A percentile compares a stretch with the other conserved stretches of the same genome.
These are phyloP conservation scores for Hyaloscypha variabilis DNA, from an alignment of 495 filamentous ascomycete species.

Conservation along the genomic window DNA sequence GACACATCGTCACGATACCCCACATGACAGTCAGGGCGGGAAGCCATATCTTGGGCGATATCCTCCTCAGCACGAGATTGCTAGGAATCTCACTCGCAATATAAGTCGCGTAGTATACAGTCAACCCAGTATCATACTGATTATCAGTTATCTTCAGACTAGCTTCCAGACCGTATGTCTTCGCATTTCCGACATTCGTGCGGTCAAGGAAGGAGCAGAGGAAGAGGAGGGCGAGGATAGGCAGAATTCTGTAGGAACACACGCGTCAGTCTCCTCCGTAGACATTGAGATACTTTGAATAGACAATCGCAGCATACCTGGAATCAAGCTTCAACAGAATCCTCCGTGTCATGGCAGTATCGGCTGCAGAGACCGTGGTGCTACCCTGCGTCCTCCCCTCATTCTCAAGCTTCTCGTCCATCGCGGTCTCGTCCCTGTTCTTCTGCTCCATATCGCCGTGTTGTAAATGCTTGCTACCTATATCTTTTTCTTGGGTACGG, in stretches of 20 bases:
- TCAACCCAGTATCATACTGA: slow-evolving; percentile 66
- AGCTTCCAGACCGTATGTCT: slow-evolving; percentile 68
- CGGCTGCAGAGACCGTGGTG: slow-evolving; percentile 5
- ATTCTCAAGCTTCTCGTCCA: slow-evolving; percentile 20
- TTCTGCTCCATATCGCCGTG: neutral
- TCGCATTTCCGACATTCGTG: slow-evolving; percentile 86
- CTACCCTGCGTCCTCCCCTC: neutral
- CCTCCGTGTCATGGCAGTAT: slow-evolving; percentile 37
- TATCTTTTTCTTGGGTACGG: no score
- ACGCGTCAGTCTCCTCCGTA: neutral
- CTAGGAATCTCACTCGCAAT: slow-evolving; percentile 58
- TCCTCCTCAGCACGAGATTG: slow-evolving; percentile 66
- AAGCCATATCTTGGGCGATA: slow-evolving; percentile 64
- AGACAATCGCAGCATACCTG: slow-evolving; percentile 39
- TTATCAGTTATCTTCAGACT: slow-evolving; percentile 64
- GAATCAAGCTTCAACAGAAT: slow-evolving; percentile 58
- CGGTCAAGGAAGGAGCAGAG: slow-evolving; percentile 84
- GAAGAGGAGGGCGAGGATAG: slow-evolving; percentile 68
- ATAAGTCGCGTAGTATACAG: slow-evolving; percentile 60
- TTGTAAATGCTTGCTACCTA: no score
- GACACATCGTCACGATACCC: slow-evolving; percentile 76
- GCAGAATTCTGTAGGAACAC: slow-evolving; percentile 42
- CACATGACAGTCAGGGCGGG: slow-evolving; percentile 56
- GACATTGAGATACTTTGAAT: slow-evolving; percentile 8
- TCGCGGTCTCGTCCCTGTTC: neutral